Evolutionary conservation across 2,329 filamentous ascomycete genomes (phyloP).

Genomic region (Alternaria sp.): DNA sequence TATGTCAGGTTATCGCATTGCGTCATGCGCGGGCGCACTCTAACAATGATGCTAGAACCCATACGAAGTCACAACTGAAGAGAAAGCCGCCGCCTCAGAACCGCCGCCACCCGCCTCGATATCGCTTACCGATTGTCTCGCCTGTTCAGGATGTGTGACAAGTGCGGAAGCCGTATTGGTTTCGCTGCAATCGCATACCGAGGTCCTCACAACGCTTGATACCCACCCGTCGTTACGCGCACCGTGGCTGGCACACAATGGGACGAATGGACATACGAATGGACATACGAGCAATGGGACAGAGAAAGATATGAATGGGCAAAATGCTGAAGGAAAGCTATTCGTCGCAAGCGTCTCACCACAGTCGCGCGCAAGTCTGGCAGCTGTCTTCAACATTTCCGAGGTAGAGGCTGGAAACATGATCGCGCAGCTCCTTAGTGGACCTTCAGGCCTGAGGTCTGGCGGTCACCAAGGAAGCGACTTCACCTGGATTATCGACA

Average conservation of each 20-base stretch:
- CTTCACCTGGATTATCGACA: constrained; percentile 91
- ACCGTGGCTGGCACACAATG: constrained; percentile 40
- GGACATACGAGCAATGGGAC: constrained; percentile 10
- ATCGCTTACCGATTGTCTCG: constrained; percentile 94
- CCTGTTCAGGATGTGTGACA: constrained; percentile 96
- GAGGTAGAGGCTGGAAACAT: constrained; percentile 78
- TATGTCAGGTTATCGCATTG: constrained; percentile 34
- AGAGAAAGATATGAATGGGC: constrained; percentile 22
- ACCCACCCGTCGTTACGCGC: constrained; percentile 56
- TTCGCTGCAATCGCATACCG: constrained; percentile 88
- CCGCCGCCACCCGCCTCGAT: constrained; percentile 82
- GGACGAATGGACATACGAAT: constrained; percentile 27
- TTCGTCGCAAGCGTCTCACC: constrained; percentile 94
- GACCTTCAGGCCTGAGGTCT: constrained; percentile 69
- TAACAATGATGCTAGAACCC: constrained; percentile 54
- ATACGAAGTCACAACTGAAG: constrained; percentile 93
- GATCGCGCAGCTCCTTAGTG: constrained; percentile 80
- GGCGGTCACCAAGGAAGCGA: constrained; percentile 76
- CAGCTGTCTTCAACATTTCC: constrained; percentile 78
- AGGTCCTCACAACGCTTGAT: constrained; percentile 85
- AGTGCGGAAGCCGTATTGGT: constrained; percentile 97
- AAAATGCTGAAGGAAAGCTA: constrained; percentile 65
- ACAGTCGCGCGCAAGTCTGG: constrained; percentile 86
- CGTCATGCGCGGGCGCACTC: constrained; percentile 27
- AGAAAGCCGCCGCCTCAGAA: constrained; percentile 65